These are phyloP conservation scores for Candida hungchunana DNA, from an alignment of 805 yeast genomes.

Conservation along the genomic window DNA sequence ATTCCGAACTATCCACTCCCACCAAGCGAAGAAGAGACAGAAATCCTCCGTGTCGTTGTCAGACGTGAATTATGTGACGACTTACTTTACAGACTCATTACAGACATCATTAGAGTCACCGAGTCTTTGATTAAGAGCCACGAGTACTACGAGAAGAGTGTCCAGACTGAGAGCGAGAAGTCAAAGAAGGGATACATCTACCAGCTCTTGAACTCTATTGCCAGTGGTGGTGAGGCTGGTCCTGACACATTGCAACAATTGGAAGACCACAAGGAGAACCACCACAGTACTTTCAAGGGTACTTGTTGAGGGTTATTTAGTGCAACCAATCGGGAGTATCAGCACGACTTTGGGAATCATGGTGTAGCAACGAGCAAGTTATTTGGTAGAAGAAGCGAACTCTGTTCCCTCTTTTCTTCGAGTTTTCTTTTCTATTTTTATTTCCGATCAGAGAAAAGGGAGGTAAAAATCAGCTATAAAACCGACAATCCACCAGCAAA, in stretches of 20 bases:
- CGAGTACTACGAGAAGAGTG: constrained; percentile 25
- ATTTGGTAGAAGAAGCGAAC: too few relatives aligned
- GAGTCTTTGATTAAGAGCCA: constrained; percentile 50
- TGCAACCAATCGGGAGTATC: too few relatives aligned
- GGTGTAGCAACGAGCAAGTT: too few relatives aligned
- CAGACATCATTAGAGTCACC: constrained; percentile 49
- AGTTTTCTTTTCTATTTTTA: too few relatives aligned
- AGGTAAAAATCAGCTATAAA: too few relatives aligned
- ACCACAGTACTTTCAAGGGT: constrained; percentile 28
- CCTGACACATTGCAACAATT: constrained; percentile 10
- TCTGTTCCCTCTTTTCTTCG: too few relatives aligned
- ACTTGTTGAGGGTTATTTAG: constrained; percentile 17
- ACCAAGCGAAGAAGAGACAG: constrained; percentile 47
- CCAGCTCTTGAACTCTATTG: constrained; percentile 48
- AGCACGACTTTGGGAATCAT: too few relatives aligned
- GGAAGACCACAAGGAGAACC: constrained; percentile 21
- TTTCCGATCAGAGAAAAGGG: too few relatives aligned
- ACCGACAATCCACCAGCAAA: too few relatives aligned
- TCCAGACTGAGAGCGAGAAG: constrained; percentile 12
- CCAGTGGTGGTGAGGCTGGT: constrained; percentile 51
- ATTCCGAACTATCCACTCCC: constrained; percentile 88
- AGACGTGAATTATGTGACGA: constrained; percentile 61
- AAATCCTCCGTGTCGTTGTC: constrained; percentile 82
- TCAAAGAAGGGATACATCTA: constrained; percentile 35
- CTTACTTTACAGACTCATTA: constrained; percentile 59